These are phyloP conservation scores for Colletotrichum eleusines DNA, from an alignment of 2,329 filamentous ascomycete genomes.

Conservation along the genomic window DNA sequence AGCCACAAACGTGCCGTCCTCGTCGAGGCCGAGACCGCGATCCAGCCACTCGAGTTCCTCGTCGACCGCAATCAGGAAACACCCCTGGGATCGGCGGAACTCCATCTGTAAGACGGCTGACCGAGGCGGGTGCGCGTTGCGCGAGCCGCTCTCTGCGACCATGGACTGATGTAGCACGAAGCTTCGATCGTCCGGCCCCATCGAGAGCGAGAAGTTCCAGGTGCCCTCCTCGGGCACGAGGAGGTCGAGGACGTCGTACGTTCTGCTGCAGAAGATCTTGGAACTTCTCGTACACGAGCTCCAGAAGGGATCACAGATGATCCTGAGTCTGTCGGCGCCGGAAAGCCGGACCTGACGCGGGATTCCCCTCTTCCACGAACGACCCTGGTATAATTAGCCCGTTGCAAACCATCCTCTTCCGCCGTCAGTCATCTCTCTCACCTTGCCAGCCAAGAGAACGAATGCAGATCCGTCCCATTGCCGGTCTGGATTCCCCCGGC, in stretches of 20 bases:
- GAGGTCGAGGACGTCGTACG: constrained; percentile 14
- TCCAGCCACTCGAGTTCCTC: not conserved
- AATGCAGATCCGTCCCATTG: not conserved
- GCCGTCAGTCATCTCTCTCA: not conserved
- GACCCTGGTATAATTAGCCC: not conserved
- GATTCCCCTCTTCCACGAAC: not conserved
- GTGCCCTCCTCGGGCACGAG: not conserved
- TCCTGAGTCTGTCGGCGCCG: not conserved
- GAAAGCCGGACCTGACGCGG: not conserved
- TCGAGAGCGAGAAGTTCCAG: not conserved
- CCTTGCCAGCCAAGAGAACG: not conserved
- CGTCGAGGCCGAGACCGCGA: not conserved
- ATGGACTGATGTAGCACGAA: not conserved
- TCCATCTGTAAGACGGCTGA: not conserved
- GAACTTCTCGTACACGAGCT: fast-evolving
- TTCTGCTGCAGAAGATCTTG: not conserved
- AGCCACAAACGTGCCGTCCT: not conserved
- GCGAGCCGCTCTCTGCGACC: not conserved
- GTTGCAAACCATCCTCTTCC: not conserved
- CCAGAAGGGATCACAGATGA: constrained; percentile 14
- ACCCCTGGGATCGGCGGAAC: not conserved
- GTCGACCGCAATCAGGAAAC: not conserved
- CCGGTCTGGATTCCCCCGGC: not conserved
- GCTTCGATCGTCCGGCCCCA: not conserved
- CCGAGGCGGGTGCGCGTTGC: too few species aligned